Percentiles rank a stretch among this genome's conserved stretches.
These are phyloP conservation scores for Nicotiana rustica DNA, from an alignment of 305 asterid genomes.

Conservation along the genomic window DNA sequence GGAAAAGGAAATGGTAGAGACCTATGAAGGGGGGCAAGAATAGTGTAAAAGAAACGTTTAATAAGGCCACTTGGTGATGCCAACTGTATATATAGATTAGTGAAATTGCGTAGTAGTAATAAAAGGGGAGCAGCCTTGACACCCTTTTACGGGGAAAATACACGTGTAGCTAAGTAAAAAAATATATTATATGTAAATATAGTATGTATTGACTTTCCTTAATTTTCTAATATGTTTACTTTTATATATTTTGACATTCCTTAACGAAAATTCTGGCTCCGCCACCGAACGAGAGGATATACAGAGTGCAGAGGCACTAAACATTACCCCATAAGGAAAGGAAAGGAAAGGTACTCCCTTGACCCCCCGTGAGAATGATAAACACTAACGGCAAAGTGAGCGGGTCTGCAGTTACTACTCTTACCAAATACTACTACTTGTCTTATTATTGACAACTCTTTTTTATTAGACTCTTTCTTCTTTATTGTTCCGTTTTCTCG, in stretches of 20 bases:
- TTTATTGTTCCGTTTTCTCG: constrained; percentile 26
- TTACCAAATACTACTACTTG: background rate
- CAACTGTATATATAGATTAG: background rate
- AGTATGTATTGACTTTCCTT: too few relatives aligned
- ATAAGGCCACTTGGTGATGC: constrained; percentile 1
- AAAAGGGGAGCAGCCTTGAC: background rate
- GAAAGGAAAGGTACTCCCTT: background rate
- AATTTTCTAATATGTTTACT: too few relatives aligned
- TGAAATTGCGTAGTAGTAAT: constrained; percentile 37
- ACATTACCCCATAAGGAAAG: background rate
- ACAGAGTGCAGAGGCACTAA: background rate
- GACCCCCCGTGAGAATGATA: constrained; percentile 80
- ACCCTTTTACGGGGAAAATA: too few relatives aligned
- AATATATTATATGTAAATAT: too few relatives aligned
- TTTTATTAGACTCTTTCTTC: constrained; percentile 18
- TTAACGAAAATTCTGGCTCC: too few relatives aligned
- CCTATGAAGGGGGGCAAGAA: constrained; percentile 24
- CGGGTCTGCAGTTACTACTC: constrained; percentile 54
- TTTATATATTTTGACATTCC: too few relatives aligned
- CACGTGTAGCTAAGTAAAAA: too few relatives aligned
- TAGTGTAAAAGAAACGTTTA: background rate
- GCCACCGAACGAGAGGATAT: background rate
- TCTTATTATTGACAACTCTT: background rate
- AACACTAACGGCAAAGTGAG: constrained; percentile 73
- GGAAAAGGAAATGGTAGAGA: background rate